Percentiles rank a stretch among this genome's conserved stretches.
phyloP scores from a whole-genome alignment of 345 rosid genomes.

The Lumnitzera racemosa region DNA sequence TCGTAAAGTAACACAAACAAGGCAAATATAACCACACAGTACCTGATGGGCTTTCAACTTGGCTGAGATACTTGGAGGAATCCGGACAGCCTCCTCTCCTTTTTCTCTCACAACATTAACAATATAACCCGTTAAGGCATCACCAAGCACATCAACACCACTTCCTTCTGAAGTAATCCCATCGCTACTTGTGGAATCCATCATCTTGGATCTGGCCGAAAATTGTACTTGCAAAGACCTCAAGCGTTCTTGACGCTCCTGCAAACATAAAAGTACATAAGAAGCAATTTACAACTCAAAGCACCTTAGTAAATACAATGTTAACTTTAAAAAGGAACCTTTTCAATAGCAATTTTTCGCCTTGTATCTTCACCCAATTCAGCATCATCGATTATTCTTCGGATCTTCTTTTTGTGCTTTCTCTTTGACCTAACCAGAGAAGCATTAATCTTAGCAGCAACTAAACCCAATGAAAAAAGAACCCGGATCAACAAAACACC shows the following conservation, averaged over 20 bases:
- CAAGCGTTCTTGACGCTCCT: constrained; percentile 98
- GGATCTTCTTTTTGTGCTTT: constrained; percentile 73
- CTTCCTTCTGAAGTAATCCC: constrained; percentile 54
- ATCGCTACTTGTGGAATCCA: constrained; percentile 32
- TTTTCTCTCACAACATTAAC: constrained; percentile 97
- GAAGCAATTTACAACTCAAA: constrained; percentile 12
- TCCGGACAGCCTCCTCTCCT: constrained; percentile 89
- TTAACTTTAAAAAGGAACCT: constrained; percentile 35
- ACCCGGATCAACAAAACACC: too few relatives aligned
- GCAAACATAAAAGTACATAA: constrained; percentile 17
- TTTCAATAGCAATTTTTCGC: constrained; percentile 96
- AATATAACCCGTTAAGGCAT: constrained; percentile 69
- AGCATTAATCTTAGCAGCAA: constrained; percentile 12
- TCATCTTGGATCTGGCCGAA: constrained; percentile 54
- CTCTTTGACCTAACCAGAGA: constrained; percentile 48
- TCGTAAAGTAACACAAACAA: neutral
- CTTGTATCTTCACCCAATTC: constrained; percentile 98
- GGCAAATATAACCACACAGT: constrained; percentile 1
- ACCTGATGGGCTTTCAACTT: constrained; percentile 98
- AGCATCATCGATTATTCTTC: constrained; percentile 93
- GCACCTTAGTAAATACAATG: constrained; percentile 9
- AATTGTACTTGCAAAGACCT: constrained; percentile 70
- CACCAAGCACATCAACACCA: constrained; percentile 72
- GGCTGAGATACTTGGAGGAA: constrained; percentile 78
- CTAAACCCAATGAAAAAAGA: constrained; percentile 11